Base-by-base conservation (phyloP, 257 asterid genomes). In the Vinca minor region DNA sequence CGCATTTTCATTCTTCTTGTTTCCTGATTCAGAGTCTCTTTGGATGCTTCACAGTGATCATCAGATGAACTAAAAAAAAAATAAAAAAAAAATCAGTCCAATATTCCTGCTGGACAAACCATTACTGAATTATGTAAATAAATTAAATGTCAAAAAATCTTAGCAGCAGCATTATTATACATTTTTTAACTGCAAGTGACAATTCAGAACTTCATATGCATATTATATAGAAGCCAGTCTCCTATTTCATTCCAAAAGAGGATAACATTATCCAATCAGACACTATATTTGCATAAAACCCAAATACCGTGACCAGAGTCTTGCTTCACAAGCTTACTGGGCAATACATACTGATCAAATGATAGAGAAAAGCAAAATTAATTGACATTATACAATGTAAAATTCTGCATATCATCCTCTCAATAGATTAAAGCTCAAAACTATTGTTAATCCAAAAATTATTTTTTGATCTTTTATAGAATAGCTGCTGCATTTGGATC, bases 51-150 rank as follows among this genome's bases (percentile, higher is more conserved):
- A 53, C 47, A 35, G 20, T 69, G 71, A 28, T 69, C 78, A 26
- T 66, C 67, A 23, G 78, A 64, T 4, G 63, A 69, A 69, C 78
- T 74, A 70, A 44, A 61, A 72, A 39, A 55, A 60, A 50, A 66
- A 31, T n/a, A n/a, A n/a, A 6, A 72, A 31, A 18, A 61, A 61
- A 42, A 31, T 55, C 61, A 55, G 21, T 28, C 11, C 12, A 31
- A 12, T 17, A 46, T 25, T 52, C 14, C 35, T 25, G 0, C 14
- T 5, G 20, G 35, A 31, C n/a, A 26, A 25, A 10, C 2, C n/a
- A 0, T 50, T 12, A 25, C 18, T 0, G 3, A 12, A 29, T 12
- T 4, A 31, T 18, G 25, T 8, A 55, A 17, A 28, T 12, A 38
- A 26, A 13, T 29, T 26, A 53, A 6, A 28, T 28, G 38, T 1